These are phyloP conservation scores for Phytophthora meadii DNA, from an alignment of 352 stramenopile species.

Conservation along the genomic window DNA sequence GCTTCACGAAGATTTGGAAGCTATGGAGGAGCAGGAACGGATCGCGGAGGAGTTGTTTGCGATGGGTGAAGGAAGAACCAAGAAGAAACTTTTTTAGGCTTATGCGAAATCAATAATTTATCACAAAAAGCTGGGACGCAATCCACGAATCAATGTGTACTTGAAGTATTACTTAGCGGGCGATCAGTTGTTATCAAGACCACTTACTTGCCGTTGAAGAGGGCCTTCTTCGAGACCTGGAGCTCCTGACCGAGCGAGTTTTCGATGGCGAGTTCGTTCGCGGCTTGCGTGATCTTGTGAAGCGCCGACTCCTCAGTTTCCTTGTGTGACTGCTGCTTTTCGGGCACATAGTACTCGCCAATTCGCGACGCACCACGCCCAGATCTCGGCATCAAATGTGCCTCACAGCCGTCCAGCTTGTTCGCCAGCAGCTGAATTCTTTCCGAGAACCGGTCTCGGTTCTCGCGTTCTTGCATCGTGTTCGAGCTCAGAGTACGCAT, in stretches of 20 bases:
- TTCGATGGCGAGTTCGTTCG: slow-evolving; percentile 88
- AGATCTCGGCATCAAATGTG: slow-evolving; percentile 59
- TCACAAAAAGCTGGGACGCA: slow-evolving; percentile 17
- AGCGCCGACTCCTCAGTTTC: slow-evolving; percentile 79
- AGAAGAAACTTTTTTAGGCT: slow-evolving; percentile 56
- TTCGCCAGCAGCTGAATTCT: slow-evolving; percentile 87
- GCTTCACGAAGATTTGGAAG: slow-evolving; percentile 70
- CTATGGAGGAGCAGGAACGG: slow-evolving; percentile 80
- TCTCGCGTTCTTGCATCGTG: slow-evolving; percentile 90
- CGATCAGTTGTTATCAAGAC: slow-evolving; percentile 5
- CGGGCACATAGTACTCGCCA: slow-evolving; percentile 87
- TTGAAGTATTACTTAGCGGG: slow-evolving; percentile 26
- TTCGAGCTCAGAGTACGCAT: slow-evolving; percentile 91
- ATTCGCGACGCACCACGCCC: slow-evolving; percentile 70
- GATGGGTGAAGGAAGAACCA: slow-evolving; percentile 71
- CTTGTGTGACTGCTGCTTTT: slow-evolving; percentile 74
- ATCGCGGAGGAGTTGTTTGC: slow-evolving; percentile 88
- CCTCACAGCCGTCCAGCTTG: slow-evolving; percentile 83
- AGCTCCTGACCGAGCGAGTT: slow-evolving; percentile 82
- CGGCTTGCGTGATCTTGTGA: slow-evolving; percentile 88
- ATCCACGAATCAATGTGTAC: slow-evolving; percentile 23
- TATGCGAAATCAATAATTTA: slow-evolving; percentile 30
- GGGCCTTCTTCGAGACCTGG: slow-evolving; percentile 82
- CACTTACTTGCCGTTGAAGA: slow-evolving; percentile 87
- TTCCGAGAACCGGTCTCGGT: slow-evolving; percentile 90